phyloP scores from a whole-genome alignment of 2,329 filamentous ascomycete genomes.

The Pseudogymnoascus sp. region DNA sequence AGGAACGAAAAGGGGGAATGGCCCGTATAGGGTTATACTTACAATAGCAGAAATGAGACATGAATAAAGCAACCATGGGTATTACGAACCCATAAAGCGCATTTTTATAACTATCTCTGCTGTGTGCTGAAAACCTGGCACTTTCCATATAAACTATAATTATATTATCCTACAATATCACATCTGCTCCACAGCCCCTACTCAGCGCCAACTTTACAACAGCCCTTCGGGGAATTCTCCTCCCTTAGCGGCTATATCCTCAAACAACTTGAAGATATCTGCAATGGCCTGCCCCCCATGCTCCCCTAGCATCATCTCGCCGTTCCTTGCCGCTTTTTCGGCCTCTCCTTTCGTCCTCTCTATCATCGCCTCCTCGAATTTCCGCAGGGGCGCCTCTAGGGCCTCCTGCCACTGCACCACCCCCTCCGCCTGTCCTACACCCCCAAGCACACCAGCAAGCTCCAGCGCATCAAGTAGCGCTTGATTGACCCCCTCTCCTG shows the following conservation, averaged over 20 bases:
- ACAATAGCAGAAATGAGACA: no score
- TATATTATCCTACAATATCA: neutral
- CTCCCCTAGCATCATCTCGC: slow-evolving; percentile 15
- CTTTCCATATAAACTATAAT: neutral
- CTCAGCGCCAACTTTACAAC: neutral
- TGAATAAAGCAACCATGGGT: no score
- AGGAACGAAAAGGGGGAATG: no score
- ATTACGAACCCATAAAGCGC: no score
- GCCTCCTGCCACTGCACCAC: slow-evolving; percentile 15
- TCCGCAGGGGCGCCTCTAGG: slow-evolving; percentile 18
- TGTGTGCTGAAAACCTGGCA: no score
- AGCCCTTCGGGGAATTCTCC: neutral
- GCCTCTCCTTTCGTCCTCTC: slow-evolving; percentile 11
- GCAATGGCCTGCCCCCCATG: neutral
- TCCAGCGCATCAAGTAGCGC: slow-evolving; percentile 35
- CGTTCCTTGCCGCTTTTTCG: slow-evolving; percentile 12
- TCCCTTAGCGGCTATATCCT: neutral
- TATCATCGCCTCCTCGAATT: slow-evolving; percentile 23
- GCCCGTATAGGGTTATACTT: no score
- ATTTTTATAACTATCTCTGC: no score
- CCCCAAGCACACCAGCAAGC: slow-evolving; percentile 37
- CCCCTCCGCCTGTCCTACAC: slow-evolving; percentile 19
- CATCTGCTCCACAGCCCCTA: neutral
- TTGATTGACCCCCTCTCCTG: slow-evolving; percentile 36
- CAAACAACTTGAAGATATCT: neutral